A percentile compares a stretch with the other conserved stretches of the same genome.
These are phyloP conservation scores for Lablab purpureus DNA, from an alignment of 306 rosid genomes.

Conservation along the genomic window DNA sequence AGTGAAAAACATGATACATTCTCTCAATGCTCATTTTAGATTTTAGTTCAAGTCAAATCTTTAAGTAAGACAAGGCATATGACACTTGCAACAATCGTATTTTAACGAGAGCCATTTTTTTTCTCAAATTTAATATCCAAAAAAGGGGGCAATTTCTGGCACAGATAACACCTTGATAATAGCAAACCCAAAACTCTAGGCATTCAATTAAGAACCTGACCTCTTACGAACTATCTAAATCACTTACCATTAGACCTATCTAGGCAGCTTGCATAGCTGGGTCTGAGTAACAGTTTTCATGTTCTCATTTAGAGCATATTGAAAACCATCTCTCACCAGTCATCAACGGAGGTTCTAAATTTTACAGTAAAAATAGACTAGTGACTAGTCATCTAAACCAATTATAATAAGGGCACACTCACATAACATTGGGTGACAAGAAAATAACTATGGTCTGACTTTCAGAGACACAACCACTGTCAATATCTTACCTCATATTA, in stretches of 20 bases:
- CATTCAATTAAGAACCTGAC: not conserved
- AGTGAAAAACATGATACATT: too few species aligned
- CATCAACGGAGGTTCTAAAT: not conserved
- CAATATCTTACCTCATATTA: not conserved
- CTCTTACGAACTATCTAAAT: not conserved
- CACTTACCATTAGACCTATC: not conserved
- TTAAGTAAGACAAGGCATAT: too few species aligned
- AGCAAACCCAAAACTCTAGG: constrained; percentile 20
- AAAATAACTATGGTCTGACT: constrained; percentile 23
- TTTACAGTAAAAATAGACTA: constrained; percentile 16
- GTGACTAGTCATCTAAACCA: not conserved
- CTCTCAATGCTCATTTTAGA: too few species aligned
- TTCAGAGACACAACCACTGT: not conserved
- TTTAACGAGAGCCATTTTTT: too few species aligned
- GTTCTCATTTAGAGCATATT: constrained; percentile 15
- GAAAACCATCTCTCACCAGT: constrained; percentile 3
- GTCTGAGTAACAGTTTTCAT: constrained; percentile 13
- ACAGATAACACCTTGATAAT: not conserved
- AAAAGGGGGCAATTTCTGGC: too few species aligned
- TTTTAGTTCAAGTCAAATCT: too few species aligned
- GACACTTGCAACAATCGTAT: too few species aligned
- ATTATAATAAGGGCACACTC: not conserved
- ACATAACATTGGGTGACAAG: constrained; percentile 1
- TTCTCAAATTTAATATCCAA: too few species aligned
- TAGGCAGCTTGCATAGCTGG: not conserved